Base-by-base conservation (phyloP, 768 basidiomycete genomes). In the Lanmaoa pseudosensibilis region DNA sequence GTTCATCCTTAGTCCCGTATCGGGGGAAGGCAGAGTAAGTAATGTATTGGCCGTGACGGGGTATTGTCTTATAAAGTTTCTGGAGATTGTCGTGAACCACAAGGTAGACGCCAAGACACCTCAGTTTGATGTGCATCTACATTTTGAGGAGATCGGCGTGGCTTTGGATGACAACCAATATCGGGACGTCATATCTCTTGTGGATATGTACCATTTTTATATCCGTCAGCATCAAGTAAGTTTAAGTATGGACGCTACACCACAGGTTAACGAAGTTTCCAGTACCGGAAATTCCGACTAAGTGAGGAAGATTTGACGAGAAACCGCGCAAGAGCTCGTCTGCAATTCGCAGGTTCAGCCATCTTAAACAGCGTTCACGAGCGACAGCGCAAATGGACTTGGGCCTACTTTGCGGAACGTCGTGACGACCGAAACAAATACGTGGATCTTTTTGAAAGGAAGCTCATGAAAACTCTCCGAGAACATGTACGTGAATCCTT, bases 171-270 rank as follows among this genome's bases (percentile, higher is more conserved):
- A 93, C 59, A 84, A 94, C 62, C 97, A 99, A 73, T 99, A 98
- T 69, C 84, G 92, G 50, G 94, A 98, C 71, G 84, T 83, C 23
- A 92, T 98, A 55, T 95, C 92, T 21, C 81, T 98, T 44, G 79
- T 94, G 57, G 95, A 98, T 70, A 94, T 98, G 83, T 97, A 96
- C 73, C 96, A 98, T 70, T 88, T 98, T 57, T 97, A 96, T 72
- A 81, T 87, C 45, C 85, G 97, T 51, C 86, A 86, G 64, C 84
- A 84, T 59, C 88, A 90, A 79, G 90, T 90, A 67, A 66, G 72
- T 65, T 27, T 41, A 43, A 45, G 19, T 36, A 32, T 55, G 23
- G 19, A 56, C 19, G 9, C 30, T 55, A 33, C 18, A 27, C 16
- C 36, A 32, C 47, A 49, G 21, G 39, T 47, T 30, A 37, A 52